Evolutionary conservation across 805 yeast genomes (phyloP).

Genomic region (Dipodascus albidus): DNA sequence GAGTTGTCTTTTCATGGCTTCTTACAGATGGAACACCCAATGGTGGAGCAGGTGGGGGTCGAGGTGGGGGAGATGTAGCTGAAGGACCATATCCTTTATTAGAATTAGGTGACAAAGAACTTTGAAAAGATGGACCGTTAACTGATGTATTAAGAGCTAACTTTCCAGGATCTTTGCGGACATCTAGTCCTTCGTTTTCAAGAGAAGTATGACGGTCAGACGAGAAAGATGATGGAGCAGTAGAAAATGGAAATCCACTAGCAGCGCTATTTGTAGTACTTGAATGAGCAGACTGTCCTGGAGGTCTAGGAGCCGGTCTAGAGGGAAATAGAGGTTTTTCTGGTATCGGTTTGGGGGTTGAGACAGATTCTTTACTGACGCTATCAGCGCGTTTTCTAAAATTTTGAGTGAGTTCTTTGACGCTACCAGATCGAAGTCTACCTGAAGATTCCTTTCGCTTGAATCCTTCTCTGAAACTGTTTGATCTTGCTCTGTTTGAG

Average conservation of each 20-base stretch:
- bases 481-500: conserved; percentile 3
- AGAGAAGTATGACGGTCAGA: neutral
- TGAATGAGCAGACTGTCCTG: conserved; percentile 10
- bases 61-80: conserved; percentile 16
- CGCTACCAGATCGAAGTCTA: neutral
- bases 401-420: neutral
- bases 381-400: neutral
- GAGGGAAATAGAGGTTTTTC: conserved; percentile 16
- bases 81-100: conserved; percentile 3
- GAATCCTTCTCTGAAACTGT: conserved; percentile 5
- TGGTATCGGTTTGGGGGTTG: neutral
- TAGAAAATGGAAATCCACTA: conserved; percentile 5
- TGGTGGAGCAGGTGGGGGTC: conserved; percentile 34
- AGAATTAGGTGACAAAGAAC: neutral
- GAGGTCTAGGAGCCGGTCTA: conserved; percentile 24
- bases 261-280: conserved; percentile 1
- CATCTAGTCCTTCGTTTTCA: conserved; percentile 7
- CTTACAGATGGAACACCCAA: conserved; percentile 25
- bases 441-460: neutral
- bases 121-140: conserved; percentile 2
- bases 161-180: conserved; percentile 2
- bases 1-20: conserved; percentile 5
- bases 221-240: conserved; percentile 4
- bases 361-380: neutral
- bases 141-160: conserved; percentile 6